These are phyloP conservation scores for Fusarium palustre DNA, from an alignment of 2,329 filamentous ascomycete species.

Conservation along the genomic window DNA sequence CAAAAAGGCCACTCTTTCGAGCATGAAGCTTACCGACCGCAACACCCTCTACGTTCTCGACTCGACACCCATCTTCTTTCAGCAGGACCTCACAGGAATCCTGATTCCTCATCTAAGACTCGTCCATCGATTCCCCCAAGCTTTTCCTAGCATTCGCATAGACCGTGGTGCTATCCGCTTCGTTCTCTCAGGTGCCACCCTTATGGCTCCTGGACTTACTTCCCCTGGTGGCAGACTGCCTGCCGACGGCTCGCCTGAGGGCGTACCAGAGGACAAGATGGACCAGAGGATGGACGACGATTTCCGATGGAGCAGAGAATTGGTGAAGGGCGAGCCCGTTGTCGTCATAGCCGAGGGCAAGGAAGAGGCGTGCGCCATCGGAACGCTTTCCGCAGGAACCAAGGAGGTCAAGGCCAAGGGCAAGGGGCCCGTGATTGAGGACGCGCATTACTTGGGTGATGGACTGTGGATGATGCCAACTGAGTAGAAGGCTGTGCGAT, in stretches of 20 bases:
- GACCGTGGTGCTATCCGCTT: constrained; percentile 97
- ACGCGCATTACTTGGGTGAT: constrained; percentile 93
- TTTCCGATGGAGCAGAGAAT: constrained; percentile 71
- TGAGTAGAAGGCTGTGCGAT: constrained; percentile 53
- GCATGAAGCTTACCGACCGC: constrained; percentile 93
- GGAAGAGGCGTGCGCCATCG: constrained; percentile 88
- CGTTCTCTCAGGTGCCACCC: constrained; percentile 89
- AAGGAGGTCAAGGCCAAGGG: constrained; percentile 93
- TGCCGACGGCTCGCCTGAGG: constrained; percentile 55
- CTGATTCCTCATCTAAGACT: constrained; percentile 89
- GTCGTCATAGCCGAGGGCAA: constrained; percentile 95
- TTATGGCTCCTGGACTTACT: constrained; percentile 96
- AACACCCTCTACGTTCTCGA: constrained; percentile 89
- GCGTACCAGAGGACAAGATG: constrained; percentile 57
- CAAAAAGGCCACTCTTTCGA: constrained; percentile 91
- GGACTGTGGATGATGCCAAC: constrained; percentile 82
- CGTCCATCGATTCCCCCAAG: constrained; percentile 88
- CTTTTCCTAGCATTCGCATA: constrained; percentile 87
- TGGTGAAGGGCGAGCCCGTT: constrained; percentile 85
- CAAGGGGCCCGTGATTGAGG: constrained; percentile 94
- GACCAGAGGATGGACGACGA: constrained; percentile 59
- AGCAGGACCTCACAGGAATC: constrained; percentile 78
- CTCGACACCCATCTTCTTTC: constrained; percentile 86
- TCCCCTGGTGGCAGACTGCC: constrained; percentile 85
- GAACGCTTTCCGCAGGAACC: constrained; percentile 84